phyloP scores from a whole-genome alignment of 2,329 filamentous ascomycete genomes.

The Pezicula neosporulosa region DNA sequence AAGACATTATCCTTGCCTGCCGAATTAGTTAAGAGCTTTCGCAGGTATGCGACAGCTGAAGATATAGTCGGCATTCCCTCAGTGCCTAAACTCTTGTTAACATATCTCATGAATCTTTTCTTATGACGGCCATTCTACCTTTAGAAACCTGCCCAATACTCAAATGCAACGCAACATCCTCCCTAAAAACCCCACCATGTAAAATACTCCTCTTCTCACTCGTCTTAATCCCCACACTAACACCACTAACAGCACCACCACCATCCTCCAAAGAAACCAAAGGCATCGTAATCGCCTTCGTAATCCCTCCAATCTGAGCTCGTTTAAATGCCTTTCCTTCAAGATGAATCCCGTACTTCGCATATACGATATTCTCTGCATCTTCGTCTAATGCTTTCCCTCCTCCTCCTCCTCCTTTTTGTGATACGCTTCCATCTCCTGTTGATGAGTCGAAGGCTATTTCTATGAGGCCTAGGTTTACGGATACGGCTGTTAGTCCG shows the following conservation, averaged over 20 bases:
- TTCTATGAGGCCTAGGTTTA: conserved; percentile 45
- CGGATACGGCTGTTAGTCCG: conserved; percentile 44
- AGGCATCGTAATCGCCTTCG: conserved; percentile 38
- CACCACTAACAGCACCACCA: conserved; percentile 32
- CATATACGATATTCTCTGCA: conserved; percentile 30
- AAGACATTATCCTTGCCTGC: conserved; percentile 33
- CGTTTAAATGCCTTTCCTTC: conserved; percentile 37
- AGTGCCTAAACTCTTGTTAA: not conserved
- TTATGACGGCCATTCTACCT: conserved; percentile 5
- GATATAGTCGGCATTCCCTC: conserved; percentile 26
- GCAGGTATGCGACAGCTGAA: conserved; percentile 27
- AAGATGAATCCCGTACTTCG: conserved; percentile 37
- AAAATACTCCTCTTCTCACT: conserved; percentile 33
- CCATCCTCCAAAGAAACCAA: conserved; percentile 2
- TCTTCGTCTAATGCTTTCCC: conserved; percentile 25
- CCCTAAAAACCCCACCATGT: conserved; percentile 37
- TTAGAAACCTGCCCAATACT: conserved; percentile 33
- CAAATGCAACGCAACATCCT: conserved; percentile 40
- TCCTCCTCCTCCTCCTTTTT: too few species aligned
- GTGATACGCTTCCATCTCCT: conserved; percentile 39
- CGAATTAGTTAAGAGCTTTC: conserved; percentile 32
- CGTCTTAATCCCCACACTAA: conserved; percentile 39
- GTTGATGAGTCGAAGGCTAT: conserved; percentile 42
- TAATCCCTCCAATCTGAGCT: conserved; percentile 41
- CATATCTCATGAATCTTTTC: too few species aligned